A percentile compares a stretch with the other conserved stretches of the same genome.
phyloP scores from a whole-genome alignment of 495 filamentous ascomycete species.

The Penicillium canariense region DNA sequence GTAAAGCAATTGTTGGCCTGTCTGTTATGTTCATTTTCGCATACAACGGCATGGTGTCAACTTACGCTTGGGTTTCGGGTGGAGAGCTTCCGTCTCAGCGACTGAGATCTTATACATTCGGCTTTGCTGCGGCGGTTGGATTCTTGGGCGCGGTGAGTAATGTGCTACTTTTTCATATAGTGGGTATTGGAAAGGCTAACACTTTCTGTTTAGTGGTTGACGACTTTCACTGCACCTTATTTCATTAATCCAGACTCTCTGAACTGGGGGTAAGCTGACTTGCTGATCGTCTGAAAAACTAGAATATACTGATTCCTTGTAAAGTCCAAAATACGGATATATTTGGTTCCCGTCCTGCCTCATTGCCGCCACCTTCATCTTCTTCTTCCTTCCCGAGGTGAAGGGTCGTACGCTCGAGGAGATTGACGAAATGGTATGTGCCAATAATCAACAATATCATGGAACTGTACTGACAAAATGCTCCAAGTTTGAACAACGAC shows the following conservation, averaged over 20 bases:
- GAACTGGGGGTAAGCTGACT: conserved; percentile 43
- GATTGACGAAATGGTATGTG: conserved; percentile 21
- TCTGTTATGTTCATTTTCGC: conserved; percentile 56
- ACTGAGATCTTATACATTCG: conserved; percentile 53
- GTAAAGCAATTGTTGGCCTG: conserved; percentile 52
- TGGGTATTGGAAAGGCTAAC: not conserved
- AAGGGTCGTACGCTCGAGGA: conserved; percentile 47
- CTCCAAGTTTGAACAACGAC: conserved; percentile 19
- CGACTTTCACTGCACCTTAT: conserved; percentile 61
- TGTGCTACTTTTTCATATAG: not conserved
- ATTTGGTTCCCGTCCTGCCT: conserved; percentile 41
- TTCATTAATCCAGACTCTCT: conserved; percentile 59
- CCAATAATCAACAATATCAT: not conserved
- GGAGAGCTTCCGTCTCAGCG: conserved; percentile 52
- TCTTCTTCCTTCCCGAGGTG: conserved; percentile 46
- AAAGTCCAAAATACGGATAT: conserved; percentile 55
- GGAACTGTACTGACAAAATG: not conserved
- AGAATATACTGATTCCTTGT: not conserved
- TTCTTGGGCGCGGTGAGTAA: conserved; percentile 33
- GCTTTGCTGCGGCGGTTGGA: conserved; percentile 47
- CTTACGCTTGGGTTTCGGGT: conserved; percentile 60
- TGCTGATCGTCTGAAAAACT: not conserved
- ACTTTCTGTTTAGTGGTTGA: conserved; percentile 44
- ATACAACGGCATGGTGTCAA: conserved; percentile 44
- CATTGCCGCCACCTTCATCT: conserved; percentile 35